These are phyloP conservation scores for Escallonia herrerae DNA, from an alignment of 129 eudicot genomes.

Conservation along the genomic window DNA sequence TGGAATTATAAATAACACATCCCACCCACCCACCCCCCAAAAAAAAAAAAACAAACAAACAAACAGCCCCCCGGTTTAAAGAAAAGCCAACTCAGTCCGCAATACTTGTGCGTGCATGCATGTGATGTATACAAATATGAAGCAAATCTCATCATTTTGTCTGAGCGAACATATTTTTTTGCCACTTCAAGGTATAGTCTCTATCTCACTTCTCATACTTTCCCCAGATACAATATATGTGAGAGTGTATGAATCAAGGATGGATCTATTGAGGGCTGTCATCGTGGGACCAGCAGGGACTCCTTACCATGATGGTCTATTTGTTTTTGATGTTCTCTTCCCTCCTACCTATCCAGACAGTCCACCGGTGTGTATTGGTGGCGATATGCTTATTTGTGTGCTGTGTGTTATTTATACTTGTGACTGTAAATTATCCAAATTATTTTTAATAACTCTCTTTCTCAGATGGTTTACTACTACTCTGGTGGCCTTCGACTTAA, in stretches of 20 bases:
- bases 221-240: conserved; percentile 54
- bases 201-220: conserved; percentile 4
- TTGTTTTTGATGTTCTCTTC: conserved; percentile 58
- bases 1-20: too few relatives aligned
- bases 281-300: conserved; percentile 75
- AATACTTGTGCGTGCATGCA: too few relatives aligned
- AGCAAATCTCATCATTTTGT: too few relatives aligned
- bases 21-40: too few relatives aligned
- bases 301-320: conserved; percentile 81
- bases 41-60: too few relatives aligned
- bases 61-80: too few relatives aligned
- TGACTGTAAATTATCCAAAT: neutral
- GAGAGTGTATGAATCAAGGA: conserved; percentile 61
- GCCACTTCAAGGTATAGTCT: neutral
- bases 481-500: conserved; percentile 40
- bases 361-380: conserved; percentile 50
- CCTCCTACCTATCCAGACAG: conserved; percentile 51
- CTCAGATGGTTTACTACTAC: conserved; percentile 14
- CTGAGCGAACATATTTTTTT: too few relatives aligned
- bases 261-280: conserved; percentile 81
- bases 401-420: neutral
- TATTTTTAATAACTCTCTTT: neutral
- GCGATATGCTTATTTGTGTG: neutral
- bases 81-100: too few relatives aligned
- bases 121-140: too few relatives aligned